These are phyloP conservation scores for Malus hybrid DNA, from an alignment of 331 rosid species.

Conservation along the genomic window DNA sequence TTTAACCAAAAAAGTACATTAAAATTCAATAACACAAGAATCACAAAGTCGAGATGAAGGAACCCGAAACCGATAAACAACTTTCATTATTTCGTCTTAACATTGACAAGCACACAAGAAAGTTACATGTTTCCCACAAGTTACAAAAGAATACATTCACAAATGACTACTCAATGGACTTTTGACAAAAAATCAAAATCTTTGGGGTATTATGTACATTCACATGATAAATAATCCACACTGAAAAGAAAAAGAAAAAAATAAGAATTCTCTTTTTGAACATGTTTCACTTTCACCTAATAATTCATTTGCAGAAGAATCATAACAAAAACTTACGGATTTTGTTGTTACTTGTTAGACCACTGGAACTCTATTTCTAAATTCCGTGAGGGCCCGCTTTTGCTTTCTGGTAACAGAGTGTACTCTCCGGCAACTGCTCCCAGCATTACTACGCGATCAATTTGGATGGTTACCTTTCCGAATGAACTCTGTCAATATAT, in stretches of 20 bases:
- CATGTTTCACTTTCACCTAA: constrained; percentile 16
- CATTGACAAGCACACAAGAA: constrained; percentile 13
- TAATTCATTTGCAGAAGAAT: neutral
- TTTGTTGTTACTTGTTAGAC: constrained; percentile 65
- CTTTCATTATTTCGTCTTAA: constrained; percentile 3
- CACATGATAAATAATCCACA: constrained; percentile 46
- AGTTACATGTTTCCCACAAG: constrained; percentile 13
- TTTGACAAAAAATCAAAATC: constrained; percentile 29
- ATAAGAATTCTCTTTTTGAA: constrained; percentile 7
- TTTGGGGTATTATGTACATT: constrained; percentile 47
- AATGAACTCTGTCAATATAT: constrained; percentile 72
- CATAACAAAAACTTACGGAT: neutral
- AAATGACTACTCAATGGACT: constrained; percentile 35
- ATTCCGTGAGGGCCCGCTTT: constrained; percentile 84
- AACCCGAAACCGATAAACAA: too few species aligned
- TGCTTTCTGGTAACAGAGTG: constrained; percentile 85
- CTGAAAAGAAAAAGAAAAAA: constrained; percentile 6
- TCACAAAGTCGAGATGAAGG: too few species aligned
- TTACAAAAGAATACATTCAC: constrained; percentile 53
- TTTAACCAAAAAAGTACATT: too few species aligned
- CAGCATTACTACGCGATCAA: constrained; percentile 93
- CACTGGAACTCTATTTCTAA: constrained; percentile 97
- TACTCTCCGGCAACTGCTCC: constrained; percentile 98
- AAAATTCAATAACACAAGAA: too few species aligned
- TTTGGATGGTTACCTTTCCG: constrained; percentile 96